phyloP scores from a whole-genome alignment of 805 yeast genomes.

The Peterozyma xylosa region DNA sequence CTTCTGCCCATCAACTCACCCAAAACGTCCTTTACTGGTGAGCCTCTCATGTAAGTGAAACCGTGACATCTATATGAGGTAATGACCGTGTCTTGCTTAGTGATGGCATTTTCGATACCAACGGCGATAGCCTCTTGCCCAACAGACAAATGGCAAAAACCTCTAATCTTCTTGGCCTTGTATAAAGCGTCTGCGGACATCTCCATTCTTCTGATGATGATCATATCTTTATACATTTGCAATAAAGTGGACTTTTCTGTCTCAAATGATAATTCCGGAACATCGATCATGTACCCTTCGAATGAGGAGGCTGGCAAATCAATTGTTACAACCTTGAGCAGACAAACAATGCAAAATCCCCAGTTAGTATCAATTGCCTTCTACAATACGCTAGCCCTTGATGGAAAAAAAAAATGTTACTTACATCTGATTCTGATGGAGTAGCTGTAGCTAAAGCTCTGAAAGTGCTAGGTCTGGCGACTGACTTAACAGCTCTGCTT shows the following conservation, averaged over 20 bases:
- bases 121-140: slow-evolving; percentile 99
- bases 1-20: slow-evolving; percentile 98
- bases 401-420: slow-evolving; percentile 6
- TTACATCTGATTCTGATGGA: slow-evolving; percentile 15
- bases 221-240: slow-evolving; percentile 96
- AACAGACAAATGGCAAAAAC: slow-evolving; percentile 96
- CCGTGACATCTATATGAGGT: slow-evolving; percentile 99
- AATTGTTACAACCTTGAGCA: slow-evolving; percentile 23
- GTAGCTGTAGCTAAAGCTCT: slow-evolving; percentile 25
- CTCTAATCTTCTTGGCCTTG: slow-evolving; percentile 97
- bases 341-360: too few species aligned
- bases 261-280: slow-evolving; percentile 65
- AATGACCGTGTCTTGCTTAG: slow-evolving; percentile 78
- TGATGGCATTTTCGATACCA: slow-evolving; percentile 93
- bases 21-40: slow-evolving; percentile 79
- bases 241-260: slow-evolving; percentile 75
- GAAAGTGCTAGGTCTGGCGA: slow-evolving; percentile 12
- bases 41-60: slow-evolving; percentile 94
- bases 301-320: slow-evolving; percentile 75
- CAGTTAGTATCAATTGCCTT: slow-evolving; percentile 1
- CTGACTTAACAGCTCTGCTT: slow-evolving; percentile 12
- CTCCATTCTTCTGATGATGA: slow-evolving; percentile 91
- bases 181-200: slow-evolving; percentile 98
- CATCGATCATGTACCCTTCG: slow-evolving; percentile 73
- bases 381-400: not conserved